Percentiles rank a stretch among this genome's conserved stretches.
Conservation (phyloP, 1,284 basidiomycete species). For the Psilocybe mexicana region DNA sequence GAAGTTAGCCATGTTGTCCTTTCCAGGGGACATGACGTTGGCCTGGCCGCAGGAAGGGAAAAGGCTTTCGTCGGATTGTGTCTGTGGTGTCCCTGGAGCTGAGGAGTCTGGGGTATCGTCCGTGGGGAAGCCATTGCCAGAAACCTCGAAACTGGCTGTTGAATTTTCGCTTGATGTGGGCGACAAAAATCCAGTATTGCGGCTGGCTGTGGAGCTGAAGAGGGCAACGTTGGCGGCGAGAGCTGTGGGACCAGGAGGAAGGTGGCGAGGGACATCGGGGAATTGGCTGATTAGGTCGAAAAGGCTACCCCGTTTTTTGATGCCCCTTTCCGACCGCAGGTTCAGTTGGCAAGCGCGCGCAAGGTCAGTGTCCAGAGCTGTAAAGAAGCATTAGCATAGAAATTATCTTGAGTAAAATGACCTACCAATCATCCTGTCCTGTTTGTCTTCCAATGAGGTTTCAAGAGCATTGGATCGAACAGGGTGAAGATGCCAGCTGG, state of each 20-base stretch:
- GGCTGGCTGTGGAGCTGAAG: neutral
- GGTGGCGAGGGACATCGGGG: constrained; percentile 3
- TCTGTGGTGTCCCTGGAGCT: neutral
- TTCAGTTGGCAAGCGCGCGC: neutral
- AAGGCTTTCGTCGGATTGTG: neutral
- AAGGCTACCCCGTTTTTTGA: neutral
- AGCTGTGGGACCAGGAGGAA: neutral
- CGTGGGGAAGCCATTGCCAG: neutral
- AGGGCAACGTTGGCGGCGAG: neutral
- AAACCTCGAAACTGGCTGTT: neutral
- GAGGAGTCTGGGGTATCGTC: neutral
- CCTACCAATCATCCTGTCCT: constrained; percentile 13
- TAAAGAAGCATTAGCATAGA: no score
- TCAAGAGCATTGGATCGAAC: constrained; percentile 2
- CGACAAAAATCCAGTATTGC: neutral
- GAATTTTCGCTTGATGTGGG: neutral
- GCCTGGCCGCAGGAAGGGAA: neutral
- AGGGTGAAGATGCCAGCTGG: constrained; percentile 1
- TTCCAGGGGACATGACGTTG: neutral
- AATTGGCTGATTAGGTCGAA: constrained; percentile 4
- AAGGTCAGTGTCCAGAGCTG: no score
- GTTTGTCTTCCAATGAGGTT: neutral
- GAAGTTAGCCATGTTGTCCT: neutral
- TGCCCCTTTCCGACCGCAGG: neutral
- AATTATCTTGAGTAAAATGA: neutral